phyloP scores from a whole-genome alignment of 2,329 filamentous ascomycete genomes.

The Aspergillus luchuensis region DNA sequence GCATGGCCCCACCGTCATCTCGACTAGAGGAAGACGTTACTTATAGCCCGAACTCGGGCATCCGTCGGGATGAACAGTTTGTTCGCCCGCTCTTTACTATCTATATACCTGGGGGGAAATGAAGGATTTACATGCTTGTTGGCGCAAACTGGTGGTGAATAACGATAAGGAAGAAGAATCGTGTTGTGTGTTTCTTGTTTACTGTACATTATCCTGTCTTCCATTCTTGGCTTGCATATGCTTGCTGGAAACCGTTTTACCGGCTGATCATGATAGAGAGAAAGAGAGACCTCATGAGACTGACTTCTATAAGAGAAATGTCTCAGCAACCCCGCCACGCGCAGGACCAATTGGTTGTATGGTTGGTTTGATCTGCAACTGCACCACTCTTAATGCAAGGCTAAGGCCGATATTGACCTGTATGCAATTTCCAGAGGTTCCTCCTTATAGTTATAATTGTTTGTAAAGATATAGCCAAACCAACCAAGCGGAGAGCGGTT shows the following conservation, averaged over 20 bases:
- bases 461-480: too few relatives aligned
- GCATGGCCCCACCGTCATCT: too few relatives aligned
- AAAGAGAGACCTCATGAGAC: neutral
- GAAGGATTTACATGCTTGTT: neutral
- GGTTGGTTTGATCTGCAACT: too few relatives aligned
- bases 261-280: neutral
- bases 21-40: too few relatives aligned
- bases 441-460: too few relatives aligned
- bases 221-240: neutral
- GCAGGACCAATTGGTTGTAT: neutral
- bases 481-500: too few relatives aligned
- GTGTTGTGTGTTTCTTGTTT: neutral
- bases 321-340: neutral
- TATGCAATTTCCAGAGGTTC: neutral
- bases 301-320: neutral
- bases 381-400: neutral
- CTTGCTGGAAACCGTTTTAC: neutral
- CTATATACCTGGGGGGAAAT: neutral
- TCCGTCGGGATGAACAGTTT: too few relatives aligned
- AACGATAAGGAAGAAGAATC: neutral
- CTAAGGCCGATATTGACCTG: neutral
- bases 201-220: slow-evolving; percentile 4
- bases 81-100: neutral
- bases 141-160: neutral
- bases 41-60: too few relatives aligned